phyloP scores from a whole-genome alignment of 305 asterid species.

The Fraxinus dipetala region DNA sequence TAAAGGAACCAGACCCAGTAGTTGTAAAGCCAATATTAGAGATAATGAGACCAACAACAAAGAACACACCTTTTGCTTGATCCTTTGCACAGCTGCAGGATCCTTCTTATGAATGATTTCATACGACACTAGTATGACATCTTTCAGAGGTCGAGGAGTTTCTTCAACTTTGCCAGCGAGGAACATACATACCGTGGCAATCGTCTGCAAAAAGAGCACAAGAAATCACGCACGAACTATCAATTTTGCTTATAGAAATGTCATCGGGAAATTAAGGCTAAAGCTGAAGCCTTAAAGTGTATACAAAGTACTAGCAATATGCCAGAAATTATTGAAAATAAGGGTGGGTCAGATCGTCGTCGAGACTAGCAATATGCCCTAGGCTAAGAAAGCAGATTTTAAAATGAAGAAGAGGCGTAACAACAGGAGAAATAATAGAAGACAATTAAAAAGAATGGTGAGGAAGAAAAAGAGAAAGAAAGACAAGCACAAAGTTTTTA shows the following conservation, averaged over 20 bases:
- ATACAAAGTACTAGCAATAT: neutral
- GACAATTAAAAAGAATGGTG: neutral
- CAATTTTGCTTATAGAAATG: slow-evolving; percentile 5
- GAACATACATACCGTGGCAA: slow-evolving; percentile 94
- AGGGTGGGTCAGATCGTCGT: neutral
- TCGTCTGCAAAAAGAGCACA: slow-evolving; percentile 45
- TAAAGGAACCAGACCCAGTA: neutral
- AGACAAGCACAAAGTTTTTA: neutral
- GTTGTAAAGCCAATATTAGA: slow-evolving; percentile 13
- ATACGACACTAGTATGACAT: slow-evolving; percentile 88
- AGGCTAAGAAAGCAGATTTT: neutral
- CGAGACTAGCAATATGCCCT: neutral
- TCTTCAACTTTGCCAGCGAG: slow-evolving; percentile 99
- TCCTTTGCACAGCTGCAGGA: slow-evolving; percentile 77
- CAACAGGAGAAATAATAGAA: neutral
- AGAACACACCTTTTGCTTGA: slow-evolving; percentile 82
- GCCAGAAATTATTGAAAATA: neutral
- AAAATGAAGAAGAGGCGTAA: neutral
- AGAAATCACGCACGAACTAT: slow-evolving; percentile 25
- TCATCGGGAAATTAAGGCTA: neutral
- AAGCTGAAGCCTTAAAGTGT: slow-evolving; percentile 5
- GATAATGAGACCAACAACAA: slow-evolving; percentile 16
- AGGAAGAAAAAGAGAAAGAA: neutral
- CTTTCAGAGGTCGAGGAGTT: slow-evolving; percentile 96
- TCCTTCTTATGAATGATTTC: slow-evolving; percentile 93